A percentile compares a stretch with the other conserved stretches of the same genome.
Conservation (phyloP, 441 rosid species). For the Corymbia citriodora region DNA sequence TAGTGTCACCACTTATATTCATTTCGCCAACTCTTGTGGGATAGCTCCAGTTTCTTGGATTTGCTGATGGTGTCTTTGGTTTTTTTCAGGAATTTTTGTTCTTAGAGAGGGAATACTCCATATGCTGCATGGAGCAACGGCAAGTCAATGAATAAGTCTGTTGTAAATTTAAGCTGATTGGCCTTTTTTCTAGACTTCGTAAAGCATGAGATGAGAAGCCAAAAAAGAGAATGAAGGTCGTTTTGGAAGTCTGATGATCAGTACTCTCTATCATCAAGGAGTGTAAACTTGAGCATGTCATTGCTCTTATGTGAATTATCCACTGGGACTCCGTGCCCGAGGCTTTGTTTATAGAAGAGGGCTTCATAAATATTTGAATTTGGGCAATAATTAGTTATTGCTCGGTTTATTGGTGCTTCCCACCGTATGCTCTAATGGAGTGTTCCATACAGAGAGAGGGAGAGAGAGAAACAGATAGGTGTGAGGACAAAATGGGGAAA, state of each 20-base stretch:
- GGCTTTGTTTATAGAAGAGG: not conserved
- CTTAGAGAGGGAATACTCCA: constrained; percentile 81
- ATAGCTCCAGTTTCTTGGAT: not conserved
- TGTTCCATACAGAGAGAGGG: not conserved
- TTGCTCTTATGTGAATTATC: not conserved
- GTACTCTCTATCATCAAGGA: not conserved
- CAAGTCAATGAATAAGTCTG: not conserved
- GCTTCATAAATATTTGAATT: not conserved
- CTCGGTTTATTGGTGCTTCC: not conserved
- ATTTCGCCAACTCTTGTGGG: not conserved
- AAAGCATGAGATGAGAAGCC: not conserved
- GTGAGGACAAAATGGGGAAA: no score
- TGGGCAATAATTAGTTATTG: not conserved
- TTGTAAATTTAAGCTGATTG: not conserved
- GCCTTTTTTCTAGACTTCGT: not conserved
- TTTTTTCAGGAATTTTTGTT: constrained; percentile 72
- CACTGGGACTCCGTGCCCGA: not conserved
- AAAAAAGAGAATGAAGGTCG: not conserved
- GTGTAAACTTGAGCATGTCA: not conserved
- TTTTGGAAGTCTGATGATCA: not conserved
- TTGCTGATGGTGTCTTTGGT: not conserved
- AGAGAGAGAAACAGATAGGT: not conserved
- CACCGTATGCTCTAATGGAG: not conserved
- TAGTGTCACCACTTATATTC: not conserved
- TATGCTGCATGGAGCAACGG: constrained; percentile 62